Evolutionary conservation across 176 grass and related monocot species (phyloP).

Genomic region (Cymbopogon citratus): DNA sequence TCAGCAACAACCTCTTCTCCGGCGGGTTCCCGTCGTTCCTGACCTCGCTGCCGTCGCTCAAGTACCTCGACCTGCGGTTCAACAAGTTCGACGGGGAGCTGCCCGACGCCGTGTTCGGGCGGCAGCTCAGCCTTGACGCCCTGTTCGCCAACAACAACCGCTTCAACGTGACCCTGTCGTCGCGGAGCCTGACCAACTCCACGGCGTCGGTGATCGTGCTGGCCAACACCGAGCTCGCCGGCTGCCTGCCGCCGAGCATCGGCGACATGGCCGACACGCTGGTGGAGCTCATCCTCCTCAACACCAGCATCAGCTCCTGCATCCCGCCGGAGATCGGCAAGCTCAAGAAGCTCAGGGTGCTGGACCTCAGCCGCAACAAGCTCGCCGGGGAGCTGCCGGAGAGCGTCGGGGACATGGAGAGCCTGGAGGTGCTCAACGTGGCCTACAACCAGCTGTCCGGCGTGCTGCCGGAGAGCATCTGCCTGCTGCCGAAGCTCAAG

Average conservation of each 20-base stretch:
- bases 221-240: slow-evolving; percentile 60
- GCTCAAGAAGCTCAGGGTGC: slow-evolving; percentile 68
- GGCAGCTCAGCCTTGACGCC: slow-evolving; percentile 57
- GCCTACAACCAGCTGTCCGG: slow-evolving; percentile 66
- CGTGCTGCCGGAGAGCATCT: slow-evolving; percentile 53
- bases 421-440: slow-evolving; percentile 81
- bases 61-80: slow-evolving; percentile 69
- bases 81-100: slow-evolving; percentile 65
- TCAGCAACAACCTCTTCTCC: slow-evolving; percentile 71
- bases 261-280: slow-evolving; percentile 64
- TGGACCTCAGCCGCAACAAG: slow-evolving; percentile 82
- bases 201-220: slow-evolving; percentile 81
- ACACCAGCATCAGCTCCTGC: slow-evolving; percentile 76
- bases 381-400: slow-evolving; percentile 66
- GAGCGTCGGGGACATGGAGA: slow-evolving; percentile 59
- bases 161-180: slow-evolving; percentile 60
- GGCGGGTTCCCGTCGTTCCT: slow-evolving; percentile 65
- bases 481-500: slow-evolving; percentile 52
- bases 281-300: slow-evolving; percentile 67
- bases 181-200: slow-evolving; percentile 54
- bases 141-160: slow-evolving; percentile 81
- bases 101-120: slow-evolving; percentile 53
- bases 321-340: slow-evolving; percentile 70
- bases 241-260: slow-evolving; percentile 68
- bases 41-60: slow-evolving; percentile 54